Percentiles rank a stretch among this genome's conserved stretches.
phyloP scores from a whole-genome alignment of 106 monocot species.

The Dendrobium huoshanense region DNA sequence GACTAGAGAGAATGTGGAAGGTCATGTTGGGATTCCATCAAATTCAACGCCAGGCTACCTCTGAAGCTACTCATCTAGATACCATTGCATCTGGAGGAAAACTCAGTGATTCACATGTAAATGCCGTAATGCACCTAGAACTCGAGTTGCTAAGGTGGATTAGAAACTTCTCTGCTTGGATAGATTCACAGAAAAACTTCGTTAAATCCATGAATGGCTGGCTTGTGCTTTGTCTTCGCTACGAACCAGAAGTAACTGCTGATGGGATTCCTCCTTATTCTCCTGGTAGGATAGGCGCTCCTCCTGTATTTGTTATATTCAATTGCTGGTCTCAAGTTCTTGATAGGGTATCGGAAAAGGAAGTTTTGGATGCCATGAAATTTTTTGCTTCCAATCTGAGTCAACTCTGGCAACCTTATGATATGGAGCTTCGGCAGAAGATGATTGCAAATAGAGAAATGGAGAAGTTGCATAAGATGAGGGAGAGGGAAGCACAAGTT shows the following conservation, averaged over 20 bases:
- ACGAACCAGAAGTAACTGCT: conserved; percentile 53
- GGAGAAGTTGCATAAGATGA: conserved; percentile 31
- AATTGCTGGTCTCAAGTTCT: conserved; percentile 81
- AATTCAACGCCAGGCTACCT: conserved; percentile 31
- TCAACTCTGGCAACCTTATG: conserved; percentile 49
- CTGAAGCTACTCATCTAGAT: conserved; percentile 40
- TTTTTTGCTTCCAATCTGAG: conserved; percentile 37
- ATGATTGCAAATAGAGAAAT: conserved; percentile 36
- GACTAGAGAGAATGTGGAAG: conserved; percentile 54
- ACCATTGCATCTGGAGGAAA: conserved; percentile 23
- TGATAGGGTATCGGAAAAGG: conserved; percentile 52
- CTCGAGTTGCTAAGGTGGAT: conserved; percentile 68
- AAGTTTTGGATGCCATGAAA: conserved; percentile 57
- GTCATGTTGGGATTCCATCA: conserved; percentile 43
- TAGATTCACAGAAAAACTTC: conserved; percentile 56
- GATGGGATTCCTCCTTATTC: conserved; percentile 71
- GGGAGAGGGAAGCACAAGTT: conserved; percentile 41
- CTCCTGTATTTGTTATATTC: conserved; percentile 71
- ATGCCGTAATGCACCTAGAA: conserved; percentile 44
- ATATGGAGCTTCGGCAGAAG: conserved; percentile 26
- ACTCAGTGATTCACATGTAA: conserved; percentile 18
- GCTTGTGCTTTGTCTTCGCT: conserved; percentile 45
- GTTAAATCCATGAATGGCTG: conserved; percentile 68
- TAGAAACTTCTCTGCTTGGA: conserved; percentile 56
- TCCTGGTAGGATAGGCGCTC: conserved; percentile 85